Evolutionary conservation across 1,139 yeast genomes (phyloP).

Genomic region (Saccharomyces hybrid): DNA sequence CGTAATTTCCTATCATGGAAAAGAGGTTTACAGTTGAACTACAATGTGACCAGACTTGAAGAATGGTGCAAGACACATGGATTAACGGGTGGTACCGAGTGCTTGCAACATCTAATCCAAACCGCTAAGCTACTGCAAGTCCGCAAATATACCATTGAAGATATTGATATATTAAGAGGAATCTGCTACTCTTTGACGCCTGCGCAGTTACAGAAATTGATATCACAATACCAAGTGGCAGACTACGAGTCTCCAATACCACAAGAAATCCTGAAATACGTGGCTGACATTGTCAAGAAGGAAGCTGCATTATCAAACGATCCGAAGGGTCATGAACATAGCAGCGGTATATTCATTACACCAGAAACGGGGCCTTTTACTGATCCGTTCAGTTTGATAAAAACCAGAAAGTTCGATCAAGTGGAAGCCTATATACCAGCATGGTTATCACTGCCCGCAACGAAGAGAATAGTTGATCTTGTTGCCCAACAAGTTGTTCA

Average conservation of each 20-base stretch:
- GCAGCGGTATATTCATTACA: slow-evolving; percentile 53
- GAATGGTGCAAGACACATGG: slow-evolving; percentile 98
- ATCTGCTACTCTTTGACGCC: slow-evolving; percentile 93
- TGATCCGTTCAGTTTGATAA: slow-evolving; percentile 81
- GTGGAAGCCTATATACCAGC: slow-evolving; percentile 97
- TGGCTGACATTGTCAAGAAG: slow-evolving; percentile 73
- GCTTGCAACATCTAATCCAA: slow-evolving; percentile 82
- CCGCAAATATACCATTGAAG: slow-evolving; percentile 82
- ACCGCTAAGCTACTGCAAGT: slow-evolving; percentile 90
- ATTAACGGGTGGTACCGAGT: slow-evolving; percentile 81
- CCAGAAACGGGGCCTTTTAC: slow-evolving; percentile 67
- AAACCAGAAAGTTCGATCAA: slow-evolving; percentile 75
- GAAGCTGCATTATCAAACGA: slow-evolving; percentile 37
- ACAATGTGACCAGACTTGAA: slow-evolving; percentile 90
- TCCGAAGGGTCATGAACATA: slow-evolving; percentile 34
- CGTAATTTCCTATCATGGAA: slow-evolving; percentile 94
- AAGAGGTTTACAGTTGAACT: slow-evolving; percentile 92
- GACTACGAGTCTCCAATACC: slow-evolving; percentile 94
- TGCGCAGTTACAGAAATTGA: slow-evolving; percentile 84
- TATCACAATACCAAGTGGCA: slow-evolving; percentile 83
- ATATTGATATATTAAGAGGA: slow-evolving; percentile 86
- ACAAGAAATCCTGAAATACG: slow-evolving; percentile 70
- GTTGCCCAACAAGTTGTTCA: slow-evolving; percentile 71
- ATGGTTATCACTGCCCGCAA: slow-evolving; percentile 81
- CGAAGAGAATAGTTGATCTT: slow-evolving; percentile 81